These are phyloP conservation scores for Barbatosphaeria neglecta DNA, from an alignment of 495 filamentous ascomycete species.

Conservation along the genomic window DNA sequence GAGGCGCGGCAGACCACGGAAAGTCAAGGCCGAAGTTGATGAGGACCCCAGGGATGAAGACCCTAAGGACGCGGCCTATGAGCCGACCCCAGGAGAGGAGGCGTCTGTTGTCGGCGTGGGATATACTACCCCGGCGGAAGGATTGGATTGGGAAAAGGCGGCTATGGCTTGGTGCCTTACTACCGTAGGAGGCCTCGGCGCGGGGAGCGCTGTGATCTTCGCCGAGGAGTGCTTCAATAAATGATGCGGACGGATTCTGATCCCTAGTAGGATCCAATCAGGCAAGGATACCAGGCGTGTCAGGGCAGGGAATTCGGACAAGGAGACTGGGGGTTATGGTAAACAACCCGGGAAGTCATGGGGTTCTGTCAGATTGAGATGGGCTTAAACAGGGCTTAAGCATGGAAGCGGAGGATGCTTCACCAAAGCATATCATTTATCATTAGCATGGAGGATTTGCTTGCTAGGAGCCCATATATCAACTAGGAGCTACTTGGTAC, in stretches of 20 bases:
- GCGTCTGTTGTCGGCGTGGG: slow-evolving; percentile 12
- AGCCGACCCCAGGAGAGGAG: slow-evolving; percentile 12
- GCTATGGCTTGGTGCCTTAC: slow-evolving; percentile 33
- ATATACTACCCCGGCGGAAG: slow-evolving; percentile 18
- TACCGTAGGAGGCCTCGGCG: slow-evolving; percentile 27
- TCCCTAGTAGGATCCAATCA: slow-evolving; percentile 1
- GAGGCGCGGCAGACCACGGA: slow-evolving; percentile 15
- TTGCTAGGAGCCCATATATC: too few species aligned
- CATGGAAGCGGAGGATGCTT: too few species aligned
- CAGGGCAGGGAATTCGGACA: too few species aligned
- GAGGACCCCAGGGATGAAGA: slow-evolving; percentile 12
- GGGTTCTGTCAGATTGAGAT: too few species aligned
- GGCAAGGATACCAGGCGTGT: too few species aligned
- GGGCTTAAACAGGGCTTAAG: too few species aligned
- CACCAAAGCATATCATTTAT: too few species aligned
- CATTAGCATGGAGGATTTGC: too few species aligned
- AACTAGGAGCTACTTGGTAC: too few species aligned
- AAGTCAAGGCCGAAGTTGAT: slow-evolving; percentile 12
- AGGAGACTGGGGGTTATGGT: too few species aligned
- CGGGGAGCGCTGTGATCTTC: slow-evolving; percentile 27
- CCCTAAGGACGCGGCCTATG: slow-evolving; percentile 12
- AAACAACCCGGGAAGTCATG: too few species aligned
- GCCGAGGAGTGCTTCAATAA: slow-evolving; percentile 30
- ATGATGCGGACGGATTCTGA: slow-evolving; percentile 7
- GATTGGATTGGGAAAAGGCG: slow-evolving; percentile 33